These are phyloP conservation scores for Taphrina flavorubra DNA, from an alignment of 1,139 yeast genomes.

Conservation along the genomic window DNA sequence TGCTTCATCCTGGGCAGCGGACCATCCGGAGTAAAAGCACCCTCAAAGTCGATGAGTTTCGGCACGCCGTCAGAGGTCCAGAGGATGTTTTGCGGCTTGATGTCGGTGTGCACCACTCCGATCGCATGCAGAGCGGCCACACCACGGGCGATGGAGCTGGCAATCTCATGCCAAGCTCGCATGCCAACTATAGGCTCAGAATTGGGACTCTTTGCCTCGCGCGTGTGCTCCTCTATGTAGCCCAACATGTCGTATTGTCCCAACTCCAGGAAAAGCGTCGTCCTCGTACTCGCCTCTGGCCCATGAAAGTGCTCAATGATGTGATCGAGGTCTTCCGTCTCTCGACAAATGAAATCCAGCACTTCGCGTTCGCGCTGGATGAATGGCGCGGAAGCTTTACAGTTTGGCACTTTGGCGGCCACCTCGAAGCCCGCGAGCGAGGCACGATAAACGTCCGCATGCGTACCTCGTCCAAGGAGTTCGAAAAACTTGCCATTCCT, in stretches of 20 bases:
- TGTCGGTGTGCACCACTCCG: conserved; percentile 93
- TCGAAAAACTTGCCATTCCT: conserved; percentile 1
- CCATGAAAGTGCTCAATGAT: conserved; percentile 17
- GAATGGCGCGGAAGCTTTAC: conserved; percentile 3
- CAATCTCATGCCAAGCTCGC: conserved; percentile 11
- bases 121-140: conserved; percentile 66
- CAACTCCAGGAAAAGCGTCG: conserved; percentile 17
- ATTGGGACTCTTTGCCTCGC: neutral
- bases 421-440: conserved; percentile 11
- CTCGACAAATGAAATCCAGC: conserved; percentile 15
- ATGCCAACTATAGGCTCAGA: conserved; percentile 15
- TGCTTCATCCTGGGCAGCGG: neutral
- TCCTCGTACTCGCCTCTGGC: neutral
- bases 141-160: conserved; percentile 2
- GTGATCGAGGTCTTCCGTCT: conserved; percentile 15
- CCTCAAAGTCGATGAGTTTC: conserved; percentile 85
- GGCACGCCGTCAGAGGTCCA: conserved; percentile 75
- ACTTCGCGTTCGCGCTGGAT: conserved; percentile 19
- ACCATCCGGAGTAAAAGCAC: conserved; percentile 18
- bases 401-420: conserved; percentile 29
- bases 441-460: conserved; percentile 23
- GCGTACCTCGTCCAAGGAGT: conserved; percentile 23
- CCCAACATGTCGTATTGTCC: conserved; percentile 15
- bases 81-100: conserved; percentile 88
- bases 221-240: neutral